Conservation (phyloP, 1,284 basidiomycete genomes). For the Entoloma clypeatum region DNA sequence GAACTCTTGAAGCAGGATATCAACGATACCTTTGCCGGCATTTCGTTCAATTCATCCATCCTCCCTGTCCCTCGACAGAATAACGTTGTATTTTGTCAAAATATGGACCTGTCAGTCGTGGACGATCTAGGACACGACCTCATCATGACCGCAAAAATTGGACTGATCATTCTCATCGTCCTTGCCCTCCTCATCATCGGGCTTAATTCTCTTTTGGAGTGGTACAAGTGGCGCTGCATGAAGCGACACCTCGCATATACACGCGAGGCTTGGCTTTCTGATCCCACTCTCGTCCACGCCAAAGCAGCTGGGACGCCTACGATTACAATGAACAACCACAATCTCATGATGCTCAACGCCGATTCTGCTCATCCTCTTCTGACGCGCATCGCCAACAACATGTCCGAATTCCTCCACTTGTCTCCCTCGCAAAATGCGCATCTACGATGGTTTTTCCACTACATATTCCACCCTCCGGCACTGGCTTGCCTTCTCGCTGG, state of each 20-base stretch:
- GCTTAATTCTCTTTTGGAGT: conserved; percentile 65
- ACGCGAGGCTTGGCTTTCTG: conserved; percentile 69
- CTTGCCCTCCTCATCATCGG: conserved; percentile 61
- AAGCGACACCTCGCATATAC: conserved; percentile 62
- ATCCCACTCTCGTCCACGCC: conserved; percentile 55
- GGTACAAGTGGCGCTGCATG: conserved; percentile 78
- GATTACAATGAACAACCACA: conserved; percentile 65
- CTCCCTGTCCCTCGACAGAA: conserved; percentile 73
- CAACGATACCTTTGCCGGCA: conserved; percentile 75
- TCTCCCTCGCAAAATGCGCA: conserved; percentile 59
- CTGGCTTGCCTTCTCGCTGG: conserved; percentile 89
- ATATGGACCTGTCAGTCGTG: conserved; percentile 78
- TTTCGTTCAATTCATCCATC: conserved; percentile 64
- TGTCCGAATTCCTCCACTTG: conserved; percentile 49
- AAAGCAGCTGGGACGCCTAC: conserved; percentile 41
- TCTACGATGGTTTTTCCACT: conserved; percentile 80
- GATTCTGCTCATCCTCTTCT: conserved; percentile 68
- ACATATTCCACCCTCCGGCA: conserved; percentile 87
- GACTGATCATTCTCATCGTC: conserved; percentile 64
- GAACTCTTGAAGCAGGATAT: conserved; percentile 83
- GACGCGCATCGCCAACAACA: conserved; percentile 54
- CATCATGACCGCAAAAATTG: conserved; percentile 73
- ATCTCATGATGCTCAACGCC: conserved; percentile 69
- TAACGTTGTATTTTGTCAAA: conserved; percentile 64
- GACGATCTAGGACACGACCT: conserved; percentile 80